Evolutionary conservation across 2,329 filamentous ascomycete genomes (phyloP).

Genomic region (Stenocarpella maydis): DNA sequence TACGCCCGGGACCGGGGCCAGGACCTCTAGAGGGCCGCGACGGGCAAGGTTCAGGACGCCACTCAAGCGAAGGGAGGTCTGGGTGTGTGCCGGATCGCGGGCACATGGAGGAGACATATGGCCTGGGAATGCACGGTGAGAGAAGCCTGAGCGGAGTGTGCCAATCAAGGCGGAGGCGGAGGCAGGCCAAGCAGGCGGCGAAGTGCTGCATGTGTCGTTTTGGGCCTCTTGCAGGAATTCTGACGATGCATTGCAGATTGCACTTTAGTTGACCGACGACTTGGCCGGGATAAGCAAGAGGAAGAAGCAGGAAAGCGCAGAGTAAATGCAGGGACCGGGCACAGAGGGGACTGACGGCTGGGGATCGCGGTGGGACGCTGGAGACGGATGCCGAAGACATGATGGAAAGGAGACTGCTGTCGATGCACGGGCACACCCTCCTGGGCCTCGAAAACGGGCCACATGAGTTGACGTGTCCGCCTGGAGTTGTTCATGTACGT

Average conservation of each 20-base stretch:
- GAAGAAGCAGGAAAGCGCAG: slow-evolving; percentile 4
- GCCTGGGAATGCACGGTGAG: slow-evolving; percentile 24
- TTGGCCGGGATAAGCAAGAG: background rate
- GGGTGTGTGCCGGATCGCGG: background rate
- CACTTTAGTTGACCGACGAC: slow-evolving; percentile 9
- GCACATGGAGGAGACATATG: background rate
- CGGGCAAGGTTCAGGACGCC: slow-evolving; percentile 14
- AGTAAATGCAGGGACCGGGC: slow-evolving; percentile 5
- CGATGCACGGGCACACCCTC: slow-evolving; percentile 26
- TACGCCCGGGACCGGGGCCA: background rate
- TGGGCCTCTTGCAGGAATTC: slow-evolving; percentile 20
- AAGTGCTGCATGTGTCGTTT: slow-evolving; percentile 14
- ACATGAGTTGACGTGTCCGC: slow-evolving; percentile 35
- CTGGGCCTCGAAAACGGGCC: slow-evolving; percentile 35
- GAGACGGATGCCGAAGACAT: slow-evolving; percentile 1
- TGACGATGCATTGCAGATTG: slow-evolving; percentile 27
- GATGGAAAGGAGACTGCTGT: slow-evolving; percentile 14
- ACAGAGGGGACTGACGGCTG: background rate
- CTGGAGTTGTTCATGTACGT: slow-evolving; percentile 31
- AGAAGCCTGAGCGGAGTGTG: background rate
- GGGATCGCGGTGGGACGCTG: slow-evolving; percentile 11
- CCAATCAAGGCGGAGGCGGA: background rate
- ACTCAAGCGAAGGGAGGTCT: background rate
- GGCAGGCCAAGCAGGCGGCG: slow-evolving; percentile 23
- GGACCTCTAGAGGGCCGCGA: background rate